Conservation (phyloP, 2,329 filamentous ascomycete species). For the Calonectria pseudoreteaudii region DNA sequence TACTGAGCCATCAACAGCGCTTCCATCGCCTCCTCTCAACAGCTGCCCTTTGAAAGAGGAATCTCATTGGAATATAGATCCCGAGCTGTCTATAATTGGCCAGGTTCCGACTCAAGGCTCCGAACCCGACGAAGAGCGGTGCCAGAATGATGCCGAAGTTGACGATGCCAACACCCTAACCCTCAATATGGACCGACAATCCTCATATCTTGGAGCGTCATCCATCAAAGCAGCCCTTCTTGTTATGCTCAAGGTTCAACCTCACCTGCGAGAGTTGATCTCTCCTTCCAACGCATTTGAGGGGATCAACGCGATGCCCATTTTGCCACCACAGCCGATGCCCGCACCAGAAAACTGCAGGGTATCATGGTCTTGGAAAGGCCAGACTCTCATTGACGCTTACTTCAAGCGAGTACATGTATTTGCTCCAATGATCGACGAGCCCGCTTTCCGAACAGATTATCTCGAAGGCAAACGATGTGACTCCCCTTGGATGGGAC, state of each 20-base stretch:
- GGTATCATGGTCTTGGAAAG: constrained; percentile 71
- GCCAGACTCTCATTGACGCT: constrained; percentile 77
- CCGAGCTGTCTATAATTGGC: constrained; percentile 51
- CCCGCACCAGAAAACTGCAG: constrained; percentile 60
- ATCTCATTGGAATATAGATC: constrained; percentile 62
- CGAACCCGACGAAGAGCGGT: constrained; percentile 21
- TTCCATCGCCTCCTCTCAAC: constrained; percentile 67
- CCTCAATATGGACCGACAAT: constrained; percentile 67
- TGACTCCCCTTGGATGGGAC: constrained; percentile 75
- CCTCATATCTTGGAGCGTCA: constrained; percentile 77
- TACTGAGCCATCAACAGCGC: constrained; percentile 54
- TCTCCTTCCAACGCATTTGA: constrained; percentile 58
- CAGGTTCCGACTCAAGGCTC: constrained; percentile 16
- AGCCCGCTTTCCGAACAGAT: constrained; percentile 68
- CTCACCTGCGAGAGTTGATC: constrained; percentile 58
- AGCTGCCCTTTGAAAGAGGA: constrained; percentile 61
- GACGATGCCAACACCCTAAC: constrained; percentile 65
- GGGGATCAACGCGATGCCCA: constrained; percentile 58
- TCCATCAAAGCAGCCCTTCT: constrained; percentile 81
- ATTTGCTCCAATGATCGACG: constrained; percentile 80
- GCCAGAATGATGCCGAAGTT: constrained; percentile 8
- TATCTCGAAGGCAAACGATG: constrained; percentile 53
- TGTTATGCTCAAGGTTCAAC: constrained; percentile 73
- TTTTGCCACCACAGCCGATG: constrained; percentile 53
- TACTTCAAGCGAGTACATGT: constrained; percentile 81